Evolutionary conservation across 2,329 filamentous ascomycete species (phyloP), one percentile per base, ranked within the genome.

Genomic region (Paraphoma sp.): DNA sequence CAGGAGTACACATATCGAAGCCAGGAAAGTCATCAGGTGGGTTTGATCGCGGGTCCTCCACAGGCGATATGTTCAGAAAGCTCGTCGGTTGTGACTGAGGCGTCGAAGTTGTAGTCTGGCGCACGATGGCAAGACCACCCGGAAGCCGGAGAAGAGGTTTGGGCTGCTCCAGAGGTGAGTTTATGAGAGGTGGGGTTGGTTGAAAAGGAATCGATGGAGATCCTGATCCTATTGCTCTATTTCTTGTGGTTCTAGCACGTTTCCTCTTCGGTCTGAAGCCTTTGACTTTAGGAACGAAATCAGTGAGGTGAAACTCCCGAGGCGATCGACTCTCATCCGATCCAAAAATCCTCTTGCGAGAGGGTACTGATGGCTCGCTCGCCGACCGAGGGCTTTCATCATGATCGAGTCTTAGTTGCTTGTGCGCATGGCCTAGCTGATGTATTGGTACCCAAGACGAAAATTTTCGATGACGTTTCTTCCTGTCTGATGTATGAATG

Each of bases 121-220:
- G 58, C 5, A 72, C 64, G 3, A 71, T 18, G 4, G 64, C 62
- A 6, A 69, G 57, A 0, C 70, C 67, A 8, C 64, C 60, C 2
- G 70, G 69, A 11, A 72, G 60, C 6, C 64, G 66, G 8, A 72
- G 44, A 2, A 71, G 43, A 10, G 62, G 63, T 6, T 47, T 61
- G 5, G 57, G 47, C 3, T 57, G 42, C 45, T 62, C 38, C 11
- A 31, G n/a, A 4, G 51, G 29, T 17, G 31, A 17, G 10, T 48
- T 38, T 6, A 6, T 9, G 10, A 52, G 18, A 45, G 30, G 31
- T 9, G 40, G n/a, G 17, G 12, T 29, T 11, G 36, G 40, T n/a
- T 42, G 40, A n/a, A 42, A 42, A 9, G 40, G 40, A 9, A 42
- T 42, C 1, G 51, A 45, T 17, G 12, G 51, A 31, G 33, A 23